Evolutionary conservation across 2,329 filamentous ascomycete species (phyloP).

Genomic region (Teratosphaeria gauchensis): DNA sequence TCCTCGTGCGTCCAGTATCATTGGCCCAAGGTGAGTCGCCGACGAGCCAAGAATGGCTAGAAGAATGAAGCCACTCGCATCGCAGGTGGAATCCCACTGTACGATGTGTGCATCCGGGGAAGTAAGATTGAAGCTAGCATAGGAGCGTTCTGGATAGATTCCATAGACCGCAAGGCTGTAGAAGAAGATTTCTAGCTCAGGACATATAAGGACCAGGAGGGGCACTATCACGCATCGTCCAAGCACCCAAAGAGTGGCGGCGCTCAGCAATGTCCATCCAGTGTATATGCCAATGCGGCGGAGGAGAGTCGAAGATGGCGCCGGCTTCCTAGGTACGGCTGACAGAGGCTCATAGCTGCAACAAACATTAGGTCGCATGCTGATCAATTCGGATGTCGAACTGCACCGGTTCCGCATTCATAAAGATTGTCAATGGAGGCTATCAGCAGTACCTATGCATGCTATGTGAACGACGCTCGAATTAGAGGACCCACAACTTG

Average conservation of each 20-base stretch:
- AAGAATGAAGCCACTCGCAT: slow-evolving; percentile 14
- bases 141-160: slow-evolving; percentile 14
- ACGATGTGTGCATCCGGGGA: slow-evolving; percentile 15
- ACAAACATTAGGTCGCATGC: not conserved
- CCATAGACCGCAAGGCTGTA: slow-evolving; percentile 23
- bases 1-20: slow-evolving; percentile 19
- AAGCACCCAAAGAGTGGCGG: not conserved
- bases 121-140: slow-evolving; percentile 12
- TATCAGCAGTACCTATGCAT: not conserved
- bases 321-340: not conserved
- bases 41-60: slow-evolving; percentile 21
- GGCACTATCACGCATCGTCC: slow-evolving; percentile 10
- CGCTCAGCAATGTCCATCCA: not conserved
- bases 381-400: not conserved
- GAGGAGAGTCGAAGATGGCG: not conserved
- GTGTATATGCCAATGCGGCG: not conserved
- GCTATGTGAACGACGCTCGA: not conserved
- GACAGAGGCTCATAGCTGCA: not conserved
- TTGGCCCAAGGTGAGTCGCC: slow-evolving; percentile 17
- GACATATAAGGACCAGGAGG: slow-evolving; percentile 17
- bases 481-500: not conserved
- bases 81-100: slow-evolving; percentile 15
- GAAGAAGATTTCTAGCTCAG: slow-evolving; percentile 15
- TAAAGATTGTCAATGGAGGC: not conserved
- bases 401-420: too few species aligned